Percentiles rank a stretch among this genome's conserved stretches.
These are phyloP conservation scores for Climacium dendroides DNA, from an alignment of 225 moss, liverwort and hornwort species.

Conservation along the genomic window DNA sequence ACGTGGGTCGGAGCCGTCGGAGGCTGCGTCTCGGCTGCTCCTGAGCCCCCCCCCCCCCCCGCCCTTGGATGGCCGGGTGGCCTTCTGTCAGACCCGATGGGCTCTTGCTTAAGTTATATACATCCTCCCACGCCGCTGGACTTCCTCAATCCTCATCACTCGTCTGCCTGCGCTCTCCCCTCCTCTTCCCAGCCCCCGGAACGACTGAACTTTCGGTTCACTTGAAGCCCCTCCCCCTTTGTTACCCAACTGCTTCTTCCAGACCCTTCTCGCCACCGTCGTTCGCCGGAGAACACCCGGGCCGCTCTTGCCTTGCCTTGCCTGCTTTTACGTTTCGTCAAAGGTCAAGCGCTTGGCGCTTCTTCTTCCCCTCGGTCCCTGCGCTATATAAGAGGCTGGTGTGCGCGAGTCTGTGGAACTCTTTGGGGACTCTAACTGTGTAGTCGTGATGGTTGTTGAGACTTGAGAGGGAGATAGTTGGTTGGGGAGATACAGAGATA, in stretches of 20 bases:
- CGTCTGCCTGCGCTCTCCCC: background rate
- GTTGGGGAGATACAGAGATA: background rate
- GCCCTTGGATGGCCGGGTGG: background rate
- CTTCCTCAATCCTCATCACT: constrained; percentile 12
- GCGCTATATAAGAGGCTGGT: background rate
- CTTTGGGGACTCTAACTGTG: background rate
- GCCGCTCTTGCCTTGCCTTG: background rate
- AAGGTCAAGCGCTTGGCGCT: background rate
- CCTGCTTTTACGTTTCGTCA: background rate
- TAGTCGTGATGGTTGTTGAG: background rate
- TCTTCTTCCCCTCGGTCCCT: background rate
- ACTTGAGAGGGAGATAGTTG: background rate
- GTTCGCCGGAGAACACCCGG: background rate
- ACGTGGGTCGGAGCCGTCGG: background rate
- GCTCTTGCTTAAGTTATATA: constrained; percentile 16
- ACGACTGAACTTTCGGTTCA: background rate
- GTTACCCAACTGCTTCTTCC: background rate
- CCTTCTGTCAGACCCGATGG: background rate
- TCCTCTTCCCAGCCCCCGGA: background rate
- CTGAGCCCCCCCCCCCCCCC: background rate
- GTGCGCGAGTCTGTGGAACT: background rate
- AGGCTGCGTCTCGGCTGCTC: background rate
- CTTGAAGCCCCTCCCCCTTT: background rate
- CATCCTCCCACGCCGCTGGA: background rate
- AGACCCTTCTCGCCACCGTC: background rate